These are phyloP conservation scores for Begonia fuchsioides DNA, from an alignment of 306 rosid species.

Conservation along the genomic window DNA sequence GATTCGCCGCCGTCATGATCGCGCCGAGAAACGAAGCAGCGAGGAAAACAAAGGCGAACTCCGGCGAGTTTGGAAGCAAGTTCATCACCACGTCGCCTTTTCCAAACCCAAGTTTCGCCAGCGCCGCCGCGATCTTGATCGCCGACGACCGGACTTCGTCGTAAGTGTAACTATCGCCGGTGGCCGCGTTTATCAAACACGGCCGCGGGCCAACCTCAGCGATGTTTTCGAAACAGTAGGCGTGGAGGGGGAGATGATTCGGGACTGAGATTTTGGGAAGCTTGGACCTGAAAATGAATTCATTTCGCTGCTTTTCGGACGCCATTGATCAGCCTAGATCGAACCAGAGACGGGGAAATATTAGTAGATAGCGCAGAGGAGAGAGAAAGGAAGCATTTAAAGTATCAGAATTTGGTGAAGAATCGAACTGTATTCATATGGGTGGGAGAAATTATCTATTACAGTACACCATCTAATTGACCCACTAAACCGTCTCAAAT, in stretches of 20 bases:
- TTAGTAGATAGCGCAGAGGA: not conserved
- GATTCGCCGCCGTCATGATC: constrained; percentile 54
- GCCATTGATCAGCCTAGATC: constrained; percentile 1
- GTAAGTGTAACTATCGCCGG: constrained; percentile 34
- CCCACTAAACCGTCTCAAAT: too few species aligned
- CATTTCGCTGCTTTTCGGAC: constrained; percentile 7
- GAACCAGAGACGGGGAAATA: too few species aligned
- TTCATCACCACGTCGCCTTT: constrained; percentile 51
- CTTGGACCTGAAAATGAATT: constrained; percentile 44
- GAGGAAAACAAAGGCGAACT: constrained; percentile 50
- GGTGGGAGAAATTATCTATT: too few species aligned
- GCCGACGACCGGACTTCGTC: constrained; percentile 32
- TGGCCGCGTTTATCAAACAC: constrained; percentile 52
- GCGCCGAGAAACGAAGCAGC: constrained; percentile 50
- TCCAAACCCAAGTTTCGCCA: constrained; percentile 27
- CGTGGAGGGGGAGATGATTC: constrained; percentile 50
- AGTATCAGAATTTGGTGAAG: too few species aligned
- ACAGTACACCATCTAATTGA: too few species aligned
- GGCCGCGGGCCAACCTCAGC: constrained; percentile 25
- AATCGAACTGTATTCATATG: too few species aligned
- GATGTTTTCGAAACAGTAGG: constrained; percentile 33
- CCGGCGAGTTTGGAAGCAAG: constrained; percentile 56
- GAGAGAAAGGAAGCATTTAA: not conserved
- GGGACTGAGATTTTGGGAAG: constrained; percentile 73
- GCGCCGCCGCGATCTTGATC: constrained; percentile 32